phyloP scores from a whole-genome alignment of 2,329 filamentous ascomycete genomes.

The Trichoderma harzianum region DNA sequence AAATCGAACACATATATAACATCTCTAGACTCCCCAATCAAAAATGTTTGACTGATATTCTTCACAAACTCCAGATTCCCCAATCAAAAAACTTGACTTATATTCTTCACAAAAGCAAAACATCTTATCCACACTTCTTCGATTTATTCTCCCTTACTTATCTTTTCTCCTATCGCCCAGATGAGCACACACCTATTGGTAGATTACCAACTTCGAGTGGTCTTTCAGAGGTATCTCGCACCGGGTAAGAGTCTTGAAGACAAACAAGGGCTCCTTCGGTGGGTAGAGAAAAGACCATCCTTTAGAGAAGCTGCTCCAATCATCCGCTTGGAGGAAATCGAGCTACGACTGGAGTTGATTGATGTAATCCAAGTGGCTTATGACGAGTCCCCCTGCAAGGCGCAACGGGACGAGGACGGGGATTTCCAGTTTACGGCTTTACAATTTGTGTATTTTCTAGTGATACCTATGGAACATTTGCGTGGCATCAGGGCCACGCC shows the following conservation, averaged over 20 bases:
- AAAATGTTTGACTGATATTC: no score
- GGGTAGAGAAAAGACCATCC: background rate
- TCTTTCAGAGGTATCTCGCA: no score
- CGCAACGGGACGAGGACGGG: background rate
- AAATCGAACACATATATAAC: no score
- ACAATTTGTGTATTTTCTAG: background rate
- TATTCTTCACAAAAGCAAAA: no score
- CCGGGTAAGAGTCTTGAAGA: background rate
- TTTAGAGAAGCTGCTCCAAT: background rate
- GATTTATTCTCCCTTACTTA: no score
- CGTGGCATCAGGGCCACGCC: background rate
- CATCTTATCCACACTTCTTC: no score
- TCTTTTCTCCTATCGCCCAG: no score
- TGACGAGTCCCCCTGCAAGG: background rate
- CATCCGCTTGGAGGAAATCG: background rate
- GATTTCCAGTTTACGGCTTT: background rate
- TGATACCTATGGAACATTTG: background rate
- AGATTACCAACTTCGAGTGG: no score
- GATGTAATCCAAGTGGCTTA: background rate
- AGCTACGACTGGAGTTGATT: background rate
- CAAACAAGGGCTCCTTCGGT: background rate
- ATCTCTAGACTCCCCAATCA: no score
- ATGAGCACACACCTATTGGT: no score
- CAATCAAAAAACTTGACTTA: no score
- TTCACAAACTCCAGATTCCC: no score